Evolutionary conservation across 1,139 yeast species (phyloP).

Genomic region (Sugiyamaella japonica): DNA sequence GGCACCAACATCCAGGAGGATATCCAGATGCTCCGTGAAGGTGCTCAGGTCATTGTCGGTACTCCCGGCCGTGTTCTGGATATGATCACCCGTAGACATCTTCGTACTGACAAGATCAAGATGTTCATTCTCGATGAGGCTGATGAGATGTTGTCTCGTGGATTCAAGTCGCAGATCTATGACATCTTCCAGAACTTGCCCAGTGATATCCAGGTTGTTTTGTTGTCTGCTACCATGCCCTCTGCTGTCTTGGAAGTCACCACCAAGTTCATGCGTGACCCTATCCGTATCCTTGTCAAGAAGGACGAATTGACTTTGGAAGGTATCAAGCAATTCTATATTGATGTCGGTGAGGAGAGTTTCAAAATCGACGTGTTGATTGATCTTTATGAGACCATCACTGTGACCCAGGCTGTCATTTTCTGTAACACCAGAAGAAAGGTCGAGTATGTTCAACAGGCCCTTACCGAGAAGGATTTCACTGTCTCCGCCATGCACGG

Average conservation of each 20-base stretch:
- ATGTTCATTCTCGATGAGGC: slow-evolving; percentile 99
- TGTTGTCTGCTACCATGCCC: slow-evolving; percentile 98
- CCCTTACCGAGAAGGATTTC: slow-evolving; percentile 82
- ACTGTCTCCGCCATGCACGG: slow-evolving; percentile 98
- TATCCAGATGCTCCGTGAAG: slow-evolving; percentile 85
- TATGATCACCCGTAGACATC: slow-evolving; percentile 92
- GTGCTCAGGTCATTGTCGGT: slow-evolving; percentile 97
- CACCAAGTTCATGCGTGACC: slow-evolving; percentile 95
- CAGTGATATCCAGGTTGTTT: slow-evolving; percentile 92
- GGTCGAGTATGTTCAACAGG: slow-evolving; percentile 91
- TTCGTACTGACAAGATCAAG: slow-evolving; percentile 86
- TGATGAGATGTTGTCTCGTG: slow-evolving; percentile 96
- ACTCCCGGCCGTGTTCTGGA: slow-evolving; percentile 99
- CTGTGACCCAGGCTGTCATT: slow-evolving; percentile 98
- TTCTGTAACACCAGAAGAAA: slow-evolving; percentile 99
- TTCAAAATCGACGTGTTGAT: slow-evolving; percentile 94
- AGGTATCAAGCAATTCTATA: slow-evolving; percentile 96
- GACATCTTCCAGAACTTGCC: slow-evolving; percentile 94
- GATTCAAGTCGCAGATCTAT: slow-evolving; percentile 97
- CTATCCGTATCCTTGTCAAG: slow-evolving; percentile 95
- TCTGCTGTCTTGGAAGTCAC: slow-evolving; percentile 96
- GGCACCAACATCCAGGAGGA: slow-evolving; percentile 94
- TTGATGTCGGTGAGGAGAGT: slow-evolving; percentile 90
- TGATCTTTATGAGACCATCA: slow-evolving; percentile 95
- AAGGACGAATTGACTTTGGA: slow-evolving; percentile 97